These are phyloP conservation scores for Nannochloropsis salina DNA, from an alignment of 108 stramenopile genomes.

Conservation along the genomic window DNA sequence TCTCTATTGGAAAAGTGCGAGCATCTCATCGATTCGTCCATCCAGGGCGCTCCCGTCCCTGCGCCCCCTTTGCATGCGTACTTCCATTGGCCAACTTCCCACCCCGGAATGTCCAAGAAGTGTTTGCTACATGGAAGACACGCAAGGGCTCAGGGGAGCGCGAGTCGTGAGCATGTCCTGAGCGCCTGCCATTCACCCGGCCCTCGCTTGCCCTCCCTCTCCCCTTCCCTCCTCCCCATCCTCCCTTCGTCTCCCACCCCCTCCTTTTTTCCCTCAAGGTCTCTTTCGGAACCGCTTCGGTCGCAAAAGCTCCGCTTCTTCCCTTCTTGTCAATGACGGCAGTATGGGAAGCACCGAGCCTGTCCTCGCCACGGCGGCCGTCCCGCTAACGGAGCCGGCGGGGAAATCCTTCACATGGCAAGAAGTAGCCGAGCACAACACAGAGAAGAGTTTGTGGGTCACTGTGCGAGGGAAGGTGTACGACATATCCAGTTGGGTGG, in stretches of 20 bases:
- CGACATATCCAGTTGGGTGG: slow-evolving; percentile 47
- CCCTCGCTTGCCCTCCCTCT: not conserved
- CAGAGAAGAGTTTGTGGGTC: slow-evolving; percentile 35
- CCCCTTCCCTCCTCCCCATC: not conserved
- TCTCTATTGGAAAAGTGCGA: no score
- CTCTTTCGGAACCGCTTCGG: not conserved
- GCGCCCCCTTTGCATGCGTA: no score
- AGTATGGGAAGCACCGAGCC: no score
- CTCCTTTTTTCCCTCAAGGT: not conserved
- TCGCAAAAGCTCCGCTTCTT: slow-evolving; percentile 16
- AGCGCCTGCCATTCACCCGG: no score
- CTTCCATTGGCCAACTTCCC: no score
- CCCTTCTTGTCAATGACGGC: no score
- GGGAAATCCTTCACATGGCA: slow-evolving; percentile 21
- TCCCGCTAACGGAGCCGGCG: not conserved
- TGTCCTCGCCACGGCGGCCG: not conserved
- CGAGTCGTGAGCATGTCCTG: no score
- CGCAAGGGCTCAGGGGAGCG: no score
- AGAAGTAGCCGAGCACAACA: slow-evolving; percentile 51
- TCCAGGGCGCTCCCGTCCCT: no score
- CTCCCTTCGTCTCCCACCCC: not conserved
- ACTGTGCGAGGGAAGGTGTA: slow-evolving; percentile 48
- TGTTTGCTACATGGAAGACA: no score
- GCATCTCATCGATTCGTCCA: no score
- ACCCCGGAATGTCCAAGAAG: no score